Evolutionary conservation across 257 asterid genomes (phyloP).

Genomic region (Primulina tabacum): DNA sequence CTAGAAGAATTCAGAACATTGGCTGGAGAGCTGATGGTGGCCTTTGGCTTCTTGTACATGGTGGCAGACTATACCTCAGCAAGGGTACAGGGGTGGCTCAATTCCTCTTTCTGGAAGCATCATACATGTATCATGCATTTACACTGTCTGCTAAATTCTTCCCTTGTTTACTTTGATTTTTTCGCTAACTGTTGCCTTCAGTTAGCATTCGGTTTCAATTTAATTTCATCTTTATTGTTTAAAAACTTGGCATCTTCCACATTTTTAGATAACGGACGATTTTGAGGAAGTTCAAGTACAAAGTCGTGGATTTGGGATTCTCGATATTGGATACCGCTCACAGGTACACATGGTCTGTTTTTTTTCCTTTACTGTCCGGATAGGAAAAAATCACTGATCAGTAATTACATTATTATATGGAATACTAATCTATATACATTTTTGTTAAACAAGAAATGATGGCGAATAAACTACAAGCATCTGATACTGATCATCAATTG

Average conservation of each 20-base stretch:
- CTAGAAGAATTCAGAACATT: conserved; percentile 95
- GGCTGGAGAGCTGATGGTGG: conserved; percentile 99
- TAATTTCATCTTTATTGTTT: not conserved
- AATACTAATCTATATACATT: not conserved
- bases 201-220: conserved; percentile 8
- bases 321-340: conserved; percentile 83
- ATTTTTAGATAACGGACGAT: conserved; percentile 63
- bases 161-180: not conserved
- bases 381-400: conserved; percentile 1
- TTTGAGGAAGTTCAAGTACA: conserved; percentile 72
- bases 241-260: conserved; percentile 6
- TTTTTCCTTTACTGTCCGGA: not conserved
- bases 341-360: conserved; percentile 38
- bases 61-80: conserved; percentile 97
- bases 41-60: conserved; percentile 97
- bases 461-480: not conserved
- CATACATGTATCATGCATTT: not conserved
- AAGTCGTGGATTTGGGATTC: conserved; percentile 91
- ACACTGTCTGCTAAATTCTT: not conserved
- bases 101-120: conserved; percentile 7
- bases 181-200: not conserved
- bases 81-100: conserved; percentile 86
- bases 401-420: not conserved
- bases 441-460: not conserved
- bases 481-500: conserved; percentile 5